Evolutionary conservation across 108 stramenopile species (phyloP).

Genomic region (Discostella stelligeroides): DNA sequence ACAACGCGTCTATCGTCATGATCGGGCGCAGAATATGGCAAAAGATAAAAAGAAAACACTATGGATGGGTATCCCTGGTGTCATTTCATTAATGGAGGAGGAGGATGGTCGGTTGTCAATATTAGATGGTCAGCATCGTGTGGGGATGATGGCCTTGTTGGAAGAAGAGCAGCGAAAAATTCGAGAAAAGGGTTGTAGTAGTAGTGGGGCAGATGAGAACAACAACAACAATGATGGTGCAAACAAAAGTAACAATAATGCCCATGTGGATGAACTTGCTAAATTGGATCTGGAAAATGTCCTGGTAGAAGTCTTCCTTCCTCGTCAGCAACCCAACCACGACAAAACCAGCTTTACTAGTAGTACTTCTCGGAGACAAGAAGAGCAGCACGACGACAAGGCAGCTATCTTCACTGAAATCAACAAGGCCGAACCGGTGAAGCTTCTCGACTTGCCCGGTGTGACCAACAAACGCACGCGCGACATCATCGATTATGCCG

Average conservation of each 20-base stretch:
- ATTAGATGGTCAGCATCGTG: slow-evolving; percentile 90
- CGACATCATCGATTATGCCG: slow-evolving; percentile 66
- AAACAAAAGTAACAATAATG: neutral
- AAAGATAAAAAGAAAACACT: slow-evolving; percentile 67
- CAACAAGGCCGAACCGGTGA: slow-evolving; percentile 88
- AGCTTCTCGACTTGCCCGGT: slow-evolving; percentile 78
- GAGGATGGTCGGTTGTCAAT: slow-evolving; percentile 64
- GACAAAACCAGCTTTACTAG: neutral
- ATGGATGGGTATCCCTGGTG: slow-evolving; percentile 72
- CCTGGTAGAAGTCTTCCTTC: slow-evolving; percentile 79
- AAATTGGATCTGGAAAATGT: slow-evolving; percentile 66
- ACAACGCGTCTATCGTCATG: slow-evolving; percentile 79
- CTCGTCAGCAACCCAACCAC: neutral
- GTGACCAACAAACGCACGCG: slow-evolving; percentile 58
- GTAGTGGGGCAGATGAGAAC: neutral
- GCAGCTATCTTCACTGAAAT: slow-evolving; percentile 82
- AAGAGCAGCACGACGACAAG: slow-evolving; percentile 47
- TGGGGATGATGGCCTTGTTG: slow-evolving; percentile 82
- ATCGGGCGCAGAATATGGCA: slow-evolving; percentile 73
- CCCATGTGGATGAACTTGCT: slow-evolving; percentile 13
- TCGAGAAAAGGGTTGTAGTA: slow-evolving; percentile 13
- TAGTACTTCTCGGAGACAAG: neutral
- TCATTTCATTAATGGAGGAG: slow-evolving; percentile 72
- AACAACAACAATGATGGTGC: neutral
- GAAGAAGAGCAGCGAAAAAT: slow-evolving; percentile 42